A percentile compares a stretch with the other conserved stretches of the same genome.
Evolutionary conservation across 768 basidiomycete genomes (phyloP).

Genomic region (Xanthoconium stramineum): DNA sequence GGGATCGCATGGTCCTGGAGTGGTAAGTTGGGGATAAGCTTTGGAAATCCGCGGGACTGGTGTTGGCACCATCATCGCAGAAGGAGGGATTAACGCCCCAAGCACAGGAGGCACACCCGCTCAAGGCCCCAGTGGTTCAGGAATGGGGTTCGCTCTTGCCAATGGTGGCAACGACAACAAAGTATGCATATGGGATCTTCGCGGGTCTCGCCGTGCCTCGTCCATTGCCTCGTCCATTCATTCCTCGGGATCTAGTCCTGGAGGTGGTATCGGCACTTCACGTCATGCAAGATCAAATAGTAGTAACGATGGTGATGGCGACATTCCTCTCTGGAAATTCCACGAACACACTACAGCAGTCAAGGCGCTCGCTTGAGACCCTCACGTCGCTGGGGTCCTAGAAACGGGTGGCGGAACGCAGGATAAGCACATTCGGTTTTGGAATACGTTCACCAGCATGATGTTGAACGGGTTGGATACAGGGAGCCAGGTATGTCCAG

Average conservation of each 20-base stretch:
- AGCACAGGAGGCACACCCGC: constrained; percentile 23
- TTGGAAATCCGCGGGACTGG: constrained; percentile 21
- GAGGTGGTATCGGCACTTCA: constrained; percentile 24
- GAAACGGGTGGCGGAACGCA: constrained; percentile 98
- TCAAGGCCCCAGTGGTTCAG: constrained; percentile 29
- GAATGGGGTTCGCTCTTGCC: constrained; percentile 61
- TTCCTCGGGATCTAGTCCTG: constrained; percentile 29
- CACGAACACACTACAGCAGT: constrained; percentile 97
- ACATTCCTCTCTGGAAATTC: constrained; percentile 86
- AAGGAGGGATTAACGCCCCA: constrained; percentile 19
- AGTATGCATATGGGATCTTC: constrained; percentile 94
- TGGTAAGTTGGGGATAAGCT: constrained; percentile 27
- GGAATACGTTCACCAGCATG: constrained; percentile 87
- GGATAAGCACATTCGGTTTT: constrained; percentile 96
- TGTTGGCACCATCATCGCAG: constrained; percentile 7
- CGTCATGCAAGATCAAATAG: constrained; percentile 27
- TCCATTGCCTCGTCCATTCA: constrained; percentile 24
- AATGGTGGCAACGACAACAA: constrained; percentile 99
- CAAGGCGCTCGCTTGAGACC: constrained; percentile 98
- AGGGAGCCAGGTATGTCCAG: constrained; percentile 69
- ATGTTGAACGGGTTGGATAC: constrained; percentile 90
- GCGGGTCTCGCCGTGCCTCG: constrained; percentile 50
- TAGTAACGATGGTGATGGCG: constrained; percentile 30
- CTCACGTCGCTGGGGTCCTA: constrained; percentile 67
- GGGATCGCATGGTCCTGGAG: constrained; percentile 95